These are phyloP conservation scores for Moricandia moricandioides DNA, from an alignment of 345 rosid species.

Conservation along the genomic window DNA sequence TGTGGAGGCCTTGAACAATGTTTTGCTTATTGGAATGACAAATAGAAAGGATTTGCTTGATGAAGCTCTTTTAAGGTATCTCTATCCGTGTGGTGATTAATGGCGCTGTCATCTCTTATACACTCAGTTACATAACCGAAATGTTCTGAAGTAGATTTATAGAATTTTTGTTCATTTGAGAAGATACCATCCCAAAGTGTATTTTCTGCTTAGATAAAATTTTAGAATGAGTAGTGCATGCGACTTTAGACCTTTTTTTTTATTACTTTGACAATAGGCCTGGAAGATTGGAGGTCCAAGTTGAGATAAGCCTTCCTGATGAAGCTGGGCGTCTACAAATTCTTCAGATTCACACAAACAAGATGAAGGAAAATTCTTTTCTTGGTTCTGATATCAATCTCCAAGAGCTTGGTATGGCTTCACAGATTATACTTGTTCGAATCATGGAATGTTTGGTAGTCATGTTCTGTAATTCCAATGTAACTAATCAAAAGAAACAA, in stretches of 20 bases:
- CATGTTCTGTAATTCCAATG: constrained; percentile 1
- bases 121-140: not conserved
- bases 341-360: constrained; percentile 95
- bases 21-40: constrained; percentile 99
- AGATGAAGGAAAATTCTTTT: constrained; percentile 97
- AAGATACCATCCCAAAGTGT: not conserved
- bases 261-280: constrained; percentile 52
- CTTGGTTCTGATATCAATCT: constrained; percentile 83
- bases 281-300: constrained; percentile 97
- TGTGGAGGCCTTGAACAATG: constrained; percentile 98
- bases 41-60: constrained; percentile 99
- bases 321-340: constrained; percentile 96
- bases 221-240: not conserved
- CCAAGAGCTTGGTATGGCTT: constrained; percentile 74
- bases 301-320: constrained; percentile 99
- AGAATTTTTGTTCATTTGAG: not conserved
- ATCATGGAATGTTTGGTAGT: constrained; percentile 1
- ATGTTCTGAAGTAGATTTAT: constrained; percentile 3
- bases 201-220: constrained; percentile 3
- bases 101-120: not conserved
- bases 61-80: constrained; percentile 94
- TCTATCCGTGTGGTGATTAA: constrained; percentile 19
- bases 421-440: constrained; percentile 6
- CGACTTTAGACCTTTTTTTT: constrained; percentile 1
- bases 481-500: not conserved